A percentile compares a stretch with the other conserved stretches of the same genome.
These are phyloP conservation scores for Pleodorina starrii DNA, from an alignment of 139 green algal genomes.

Conservation along the genomic window DNA sequence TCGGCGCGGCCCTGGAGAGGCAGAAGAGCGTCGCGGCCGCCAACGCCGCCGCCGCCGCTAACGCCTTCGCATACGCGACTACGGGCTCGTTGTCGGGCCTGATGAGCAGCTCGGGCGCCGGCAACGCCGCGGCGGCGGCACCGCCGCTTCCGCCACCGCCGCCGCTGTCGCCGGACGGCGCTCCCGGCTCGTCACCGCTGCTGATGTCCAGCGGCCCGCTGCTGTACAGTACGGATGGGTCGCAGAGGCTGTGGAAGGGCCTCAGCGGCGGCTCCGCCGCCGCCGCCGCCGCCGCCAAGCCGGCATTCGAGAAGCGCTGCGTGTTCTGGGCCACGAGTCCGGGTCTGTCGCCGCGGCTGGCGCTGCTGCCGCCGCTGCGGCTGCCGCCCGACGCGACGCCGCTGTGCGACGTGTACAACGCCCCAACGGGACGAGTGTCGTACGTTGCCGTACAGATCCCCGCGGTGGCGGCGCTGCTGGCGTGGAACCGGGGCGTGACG, in stretches of 20 bases:
- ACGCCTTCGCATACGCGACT: background rate
- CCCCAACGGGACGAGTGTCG: slow-evolving; percentile 3
- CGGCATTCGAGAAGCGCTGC: background rate
- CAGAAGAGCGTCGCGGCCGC: background rate
- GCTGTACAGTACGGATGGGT: background rate
- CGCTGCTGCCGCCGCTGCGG: slow-evolving; percentile 9
- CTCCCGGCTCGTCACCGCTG: background rate
- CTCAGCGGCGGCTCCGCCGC: background rate
- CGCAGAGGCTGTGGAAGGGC: background rate
- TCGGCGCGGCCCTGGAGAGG: background rate
- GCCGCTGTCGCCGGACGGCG: no score
- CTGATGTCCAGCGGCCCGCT: background rate
- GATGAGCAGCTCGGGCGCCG: background rate
- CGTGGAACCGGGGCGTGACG: background rate
- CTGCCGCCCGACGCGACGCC: background rate
- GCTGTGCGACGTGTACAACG: background rate
- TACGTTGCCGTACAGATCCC: slow-evolving; percentile 36
- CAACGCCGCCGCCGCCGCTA: background rate
- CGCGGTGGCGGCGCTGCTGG: background rate
- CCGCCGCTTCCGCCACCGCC: background rate
- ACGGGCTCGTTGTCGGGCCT: background rate
- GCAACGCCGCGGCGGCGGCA: background rate
- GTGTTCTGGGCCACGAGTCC: slow-evolving; percentile 7
- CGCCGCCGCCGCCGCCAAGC: background rate
- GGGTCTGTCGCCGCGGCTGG: background rate